Conservation (phyloP, 2,329 filamentous ascomycete species). For the Colletotrichum sojae region DNA sequence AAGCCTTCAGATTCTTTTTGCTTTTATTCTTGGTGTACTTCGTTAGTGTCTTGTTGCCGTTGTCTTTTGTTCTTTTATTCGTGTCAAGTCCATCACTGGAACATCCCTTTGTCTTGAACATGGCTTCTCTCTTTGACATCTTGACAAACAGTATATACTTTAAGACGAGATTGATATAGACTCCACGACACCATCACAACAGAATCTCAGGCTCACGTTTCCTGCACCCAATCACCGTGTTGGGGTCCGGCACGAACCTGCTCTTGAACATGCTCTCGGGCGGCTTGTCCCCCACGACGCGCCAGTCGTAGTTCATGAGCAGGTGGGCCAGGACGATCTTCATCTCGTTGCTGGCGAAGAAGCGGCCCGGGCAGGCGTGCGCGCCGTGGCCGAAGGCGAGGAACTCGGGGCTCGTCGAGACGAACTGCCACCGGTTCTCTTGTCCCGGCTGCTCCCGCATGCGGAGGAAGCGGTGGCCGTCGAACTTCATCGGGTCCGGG, state of each 20-base stretch:
- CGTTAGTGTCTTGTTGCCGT: fast-evolving
- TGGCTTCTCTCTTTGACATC: neutral
- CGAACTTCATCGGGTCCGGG: constrained; percentile 11
- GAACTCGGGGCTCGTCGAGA: constrained; percentile 53
- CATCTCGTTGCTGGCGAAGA: constrained; percentile 62
- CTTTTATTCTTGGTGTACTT: neutral
- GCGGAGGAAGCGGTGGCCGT: constrained; percentile 26
- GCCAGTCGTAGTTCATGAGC: constrained; percentile 57
- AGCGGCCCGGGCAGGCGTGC: constrained; percentile 59
- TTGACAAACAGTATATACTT: neutral
- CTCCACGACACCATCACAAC: neutral
- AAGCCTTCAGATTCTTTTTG: constrained; percentile 11
- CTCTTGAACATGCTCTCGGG: constrained; percentile 17
- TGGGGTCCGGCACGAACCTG: constrained; percentile 23
- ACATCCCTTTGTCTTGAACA: no score
- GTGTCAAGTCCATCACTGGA: no score
- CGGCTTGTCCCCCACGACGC: neutral
- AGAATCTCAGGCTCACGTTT: constrained; percentile 13
- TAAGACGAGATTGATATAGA: neutral
- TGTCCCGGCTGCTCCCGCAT: constrained; percentile 24
- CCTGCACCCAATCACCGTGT: constrained; percentile 13
- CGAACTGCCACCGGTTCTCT: constrained; percentile 54
- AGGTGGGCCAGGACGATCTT: constrained; percentile 58
- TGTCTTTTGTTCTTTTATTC: neutral
- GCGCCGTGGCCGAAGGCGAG: constrained; percentile 55